A percentile compares a stretch with the other conserved stretches of the same genome.
These are phyloP conservation scores for Colletotrichum sp. DNA, from an alignment of 2,329 filamentous ascomycete species.

Conservation along the genomic window DNA sequence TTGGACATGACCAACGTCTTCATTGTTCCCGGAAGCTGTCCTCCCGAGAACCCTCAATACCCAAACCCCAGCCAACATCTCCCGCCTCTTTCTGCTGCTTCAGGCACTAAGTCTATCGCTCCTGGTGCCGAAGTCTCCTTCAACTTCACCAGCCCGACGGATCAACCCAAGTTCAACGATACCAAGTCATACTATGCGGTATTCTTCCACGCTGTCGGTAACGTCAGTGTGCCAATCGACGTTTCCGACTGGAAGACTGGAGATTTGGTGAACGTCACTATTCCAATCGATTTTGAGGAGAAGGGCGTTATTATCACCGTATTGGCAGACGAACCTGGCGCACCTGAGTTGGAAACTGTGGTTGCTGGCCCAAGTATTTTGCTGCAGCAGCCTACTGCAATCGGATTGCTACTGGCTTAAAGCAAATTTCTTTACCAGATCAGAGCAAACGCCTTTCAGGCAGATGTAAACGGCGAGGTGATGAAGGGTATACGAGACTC, in stretches of 20 bases:
- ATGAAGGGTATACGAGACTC: not conserved
- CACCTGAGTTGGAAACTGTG: not conserved
- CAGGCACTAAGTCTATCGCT: not conserved
- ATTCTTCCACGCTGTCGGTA: not conserved
- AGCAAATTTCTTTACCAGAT: not conserved
- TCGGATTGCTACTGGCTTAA: not conserved
- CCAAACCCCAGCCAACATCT: not conserved
- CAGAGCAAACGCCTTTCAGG: not conserved
- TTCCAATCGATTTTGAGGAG: not conserved
- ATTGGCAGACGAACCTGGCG: not conserved
- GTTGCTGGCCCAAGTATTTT: not conserved
- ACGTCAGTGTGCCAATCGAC: not conserved
- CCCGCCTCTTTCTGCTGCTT: not conserved
- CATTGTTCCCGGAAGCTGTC: not conserved
- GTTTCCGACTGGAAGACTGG: not conserved
- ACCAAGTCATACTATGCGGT: not conserved
- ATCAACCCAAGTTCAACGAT: not conserved
- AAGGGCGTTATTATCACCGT: not conserved
- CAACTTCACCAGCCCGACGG: not conserved
- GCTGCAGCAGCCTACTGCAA: not conserved
- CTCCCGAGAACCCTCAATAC: not conserved
- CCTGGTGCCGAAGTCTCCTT: not conserved
- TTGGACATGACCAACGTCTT: not conserved
- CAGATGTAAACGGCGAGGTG: too few species aligned
- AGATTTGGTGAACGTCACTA: not conserved